Conservation (phyloP, 352 stramenopile species). For the Pythium apleroticum region DNA sequence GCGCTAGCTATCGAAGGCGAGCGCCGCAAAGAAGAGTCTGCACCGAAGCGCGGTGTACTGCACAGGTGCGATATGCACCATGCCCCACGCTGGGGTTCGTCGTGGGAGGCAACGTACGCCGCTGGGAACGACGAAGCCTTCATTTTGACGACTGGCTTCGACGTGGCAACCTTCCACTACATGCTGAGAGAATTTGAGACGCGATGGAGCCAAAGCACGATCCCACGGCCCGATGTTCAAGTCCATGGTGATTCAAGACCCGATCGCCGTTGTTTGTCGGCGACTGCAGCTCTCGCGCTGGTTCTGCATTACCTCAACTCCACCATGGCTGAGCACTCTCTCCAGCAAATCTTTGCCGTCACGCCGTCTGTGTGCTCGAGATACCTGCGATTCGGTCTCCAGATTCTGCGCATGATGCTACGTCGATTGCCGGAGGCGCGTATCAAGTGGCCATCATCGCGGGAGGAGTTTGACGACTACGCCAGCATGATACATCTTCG, state of each 20-base stretch:
- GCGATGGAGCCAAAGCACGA: no score
- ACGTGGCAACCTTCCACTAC: no score
- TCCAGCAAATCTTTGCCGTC: conserved; percentile 24
- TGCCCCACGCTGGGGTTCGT: no score
- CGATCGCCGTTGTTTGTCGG: conserved; percentile 8
- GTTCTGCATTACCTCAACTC: conserved; percentile 27
- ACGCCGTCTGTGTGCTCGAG: conserved; percentile 22
- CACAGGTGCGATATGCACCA: no score
- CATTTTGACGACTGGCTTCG: conserved; percentile 24
- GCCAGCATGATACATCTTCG: conserved; percentile 15
- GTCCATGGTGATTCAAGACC: conserved; percentile 1
- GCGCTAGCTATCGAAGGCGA: no score
- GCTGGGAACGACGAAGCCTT: conserved; percentile 22
- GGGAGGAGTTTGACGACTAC: conserved; percentile 15
- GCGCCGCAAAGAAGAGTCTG: no score
- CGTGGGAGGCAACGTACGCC: conserved; percentile 21
- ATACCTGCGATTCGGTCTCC: conserved; percentile 21
- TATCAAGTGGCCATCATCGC: conserved; percentile 13
- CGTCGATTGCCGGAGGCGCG: neutral
- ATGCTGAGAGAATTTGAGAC: no score
- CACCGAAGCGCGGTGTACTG: no score
- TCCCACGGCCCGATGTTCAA: neutral
- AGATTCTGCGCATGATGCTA: conserved; percentile 13
- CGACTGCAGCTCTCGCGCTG: conserved; percentile 9
- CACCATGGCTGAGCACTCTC: conserved; percentile 16